Conservation (phyloP, 129 eudicot genomes). For the Calendula officinalis region DNA sequence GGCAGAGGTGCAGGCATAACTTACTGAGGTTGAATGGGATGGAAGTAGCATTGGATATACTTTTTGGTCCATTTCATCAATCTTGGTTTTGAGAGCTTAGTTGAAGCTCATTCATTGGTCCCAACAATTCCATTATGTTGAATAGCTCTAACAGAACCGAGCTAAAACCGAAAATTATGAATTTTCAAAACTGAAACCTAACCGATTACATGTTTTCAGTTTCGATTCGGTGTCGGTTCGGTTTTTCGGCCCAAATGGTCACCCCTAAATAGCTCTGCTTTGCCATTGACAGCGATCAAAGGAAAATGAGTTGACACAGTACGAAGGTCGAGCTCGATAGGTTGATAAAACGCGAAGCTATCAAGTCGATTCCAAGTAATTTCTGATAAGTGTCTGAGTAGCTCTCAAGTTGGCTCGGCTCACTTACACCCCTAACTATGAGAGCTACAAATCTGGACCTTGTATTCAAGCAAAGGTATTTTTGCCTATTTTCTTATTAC, state of each 20-base stretch:
- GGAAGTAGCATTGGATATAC: no score
- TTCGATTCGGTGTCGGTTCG: no score
- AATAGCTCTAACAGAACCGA: no score
- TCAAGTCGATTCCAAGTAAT: no score
- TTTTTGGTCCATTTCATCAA: constrained; percentile 26
- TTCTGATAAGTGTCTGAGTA: no score
- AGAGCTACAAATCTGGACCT: constrained; percentile 41
- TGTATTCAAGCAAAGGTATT: constrained; percentile 43
- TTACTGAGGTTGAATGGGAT: constrained; percentile 45
- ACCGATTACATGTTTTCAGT: no score
- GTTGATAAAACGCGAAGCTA: constrained; percentile 21
- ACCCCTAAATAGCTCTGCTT: not conserved
- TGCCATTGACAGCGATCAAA: constrained; percentile 46
- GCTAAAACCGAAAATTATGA: no score
- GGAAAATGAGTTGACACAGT: not conserved
- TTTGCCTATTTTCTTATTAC: not conserved
- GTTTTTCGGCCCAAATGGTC: no score
- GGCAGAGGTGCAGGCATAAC: constrained; percentile 69
- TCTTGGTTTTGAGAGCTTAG: constrained; percentile 54
- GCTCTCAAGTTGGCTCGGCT: no score
- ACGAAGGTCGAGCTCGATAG: no score
- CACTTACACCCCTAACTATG: not conserved
- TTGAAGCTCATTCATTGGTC: constrained; percentile 34
- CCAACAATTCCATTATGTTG: constrained; percentile 26
- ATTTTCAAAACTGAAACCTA: no score